A percentile compares a stretch with the other conserved stretches of the same genome.
These are phyloP conservation scores for Cercophora newfieldiana DNA, from an alignment of 495 filamentous ascomycete species.

Conservation along the genomic window DNA sequence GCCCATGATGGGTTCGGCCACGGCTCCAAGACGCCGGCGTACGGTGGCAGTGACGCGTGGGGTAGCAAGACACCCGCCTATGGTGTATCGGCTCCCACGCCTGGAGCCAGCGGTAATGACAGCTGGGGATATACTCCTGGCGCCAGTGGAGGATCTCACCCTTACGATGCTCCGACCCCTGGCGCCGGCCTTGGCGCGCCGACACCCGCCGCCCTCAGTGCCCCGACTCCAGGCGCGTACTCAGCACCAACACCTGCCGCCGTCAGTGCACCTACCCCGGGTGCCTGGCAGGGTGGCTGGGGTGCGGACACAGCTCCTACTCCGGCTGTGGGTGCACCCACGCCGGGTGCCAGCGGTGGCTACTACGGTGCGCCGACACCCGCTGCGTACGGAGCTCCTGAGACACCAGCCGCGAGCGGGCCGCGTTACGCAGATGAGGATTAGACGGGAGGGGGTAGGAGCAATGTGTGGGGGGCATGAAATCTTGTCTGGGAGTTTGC, in stretches of 20 bases:
- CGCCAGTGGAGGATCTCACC: constrained; percentile 63
- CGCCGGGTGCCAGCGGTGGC: constrained; percentile 62
- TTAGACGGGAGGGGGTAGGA: background rate
- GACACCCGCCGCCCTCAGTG: constrained; percentile 68
- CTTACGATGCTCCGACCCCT: constrained; percentile 76
- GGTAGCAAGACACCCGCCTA: constrained; percentile 77
- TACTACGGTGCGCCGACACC: constrained; percentile 78
- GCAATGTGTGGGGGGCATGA: background rate
- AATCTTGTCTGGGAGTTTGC: background rate
- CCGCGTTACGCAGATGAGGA: constrained; percentile 58
- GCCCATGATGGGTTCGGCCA: constrained; percentile 64
- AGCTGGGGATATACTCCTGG: constrained; percentile 53
- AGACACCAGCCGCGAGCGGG: constrained; percentile 73
- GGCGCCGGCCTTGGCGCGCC: constrained; percentile 68
- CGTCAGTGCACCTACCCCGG: constrained; percentile 75
- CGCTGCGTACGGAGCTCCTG: constrained; percentile 65
- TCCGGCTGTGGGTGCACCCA: constrained; percentile 64
- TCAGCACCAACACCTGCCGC: constrained; percentile 67
- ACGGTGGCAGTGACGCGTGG: constrained; percentile 67
- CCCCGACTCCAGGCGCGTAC: constrained; percentile 77
- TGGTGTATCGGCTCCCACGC: constrained; percentile 56
- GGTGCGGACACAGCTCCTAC: constrained; percentile 64
- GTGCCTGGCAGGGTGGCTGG: constrained; percentile 51
- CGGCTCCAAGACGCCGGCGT: constrained; percentile 72
- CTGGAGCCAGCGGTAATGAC: constrained; percentile 51